Conservation (phyloP, 2,329 filamentous ascomycete genomes). For the Arthrocladium fulminans region DNA sequence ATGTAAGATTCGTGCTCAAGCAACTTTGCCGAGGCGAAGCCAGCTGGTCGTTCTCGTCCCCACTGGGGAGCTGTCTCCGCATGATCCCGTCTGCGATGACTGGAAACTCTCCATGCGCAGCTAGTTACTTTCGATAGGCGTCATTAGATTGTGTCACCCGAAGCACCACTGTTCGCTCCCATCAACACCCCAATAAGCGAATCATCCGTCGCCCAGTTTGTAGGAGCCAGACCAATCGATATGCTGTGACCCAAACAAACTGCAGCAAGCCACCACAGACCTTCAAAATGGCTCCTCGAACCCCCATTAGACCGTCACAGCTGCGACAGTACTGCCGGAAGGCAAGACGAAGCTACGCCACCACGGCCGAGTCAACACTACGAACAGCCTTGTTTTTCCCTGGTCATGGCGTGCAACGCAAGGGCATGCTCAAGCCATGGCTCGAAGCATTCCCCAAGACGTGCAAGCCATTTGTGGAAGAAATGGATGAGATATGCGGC, state of each 20-base stretch:
- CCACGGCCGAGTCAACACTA: constrained; percentile 20
- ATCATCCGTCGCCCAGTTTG: background rate
- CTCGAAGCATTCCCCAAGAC: constrained; percentile 74
- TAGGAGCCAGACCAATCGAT: background rate
- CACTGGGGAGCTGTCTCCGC: no score
- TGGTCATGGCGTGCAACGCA: constrained; percentile 74
- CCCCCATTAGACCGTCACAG: background rate
- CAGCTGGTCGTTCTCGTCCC: background rate
- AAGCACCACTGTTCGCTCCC: no score
- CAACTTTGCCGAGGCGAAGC: background rate
- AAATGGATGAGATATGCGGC: constrained; percentile 71
- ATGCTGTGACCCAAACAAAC: constrained; percentile 4
- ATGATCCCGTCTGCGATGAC: no score
- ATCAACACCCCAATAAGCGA: no score
- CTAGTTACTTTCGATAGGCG: no score
- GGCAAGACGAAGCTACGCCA: constrained; percentile 15
- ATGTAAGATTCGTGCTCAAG: no score
- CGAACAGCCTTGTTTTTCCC: constrained; percentile 42
- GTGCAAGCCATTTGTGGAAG: constrained; percentile 65
- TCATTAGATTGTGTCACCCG: no score
- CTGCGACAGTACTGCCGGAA: constrained; percentile 5
- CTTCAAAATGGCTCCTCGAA: constrained; percentile 4
- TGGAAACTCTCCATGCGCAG: no score
- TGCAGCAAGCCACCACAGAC: background rate
- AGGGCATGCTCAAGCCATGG: constrained; percentile 82